These are phyloP conservation scores for Cryptococcus deneoformans DNA, from an alignment of 1,284 basidiomycete species.

Conservation along the genomic window DNA sequence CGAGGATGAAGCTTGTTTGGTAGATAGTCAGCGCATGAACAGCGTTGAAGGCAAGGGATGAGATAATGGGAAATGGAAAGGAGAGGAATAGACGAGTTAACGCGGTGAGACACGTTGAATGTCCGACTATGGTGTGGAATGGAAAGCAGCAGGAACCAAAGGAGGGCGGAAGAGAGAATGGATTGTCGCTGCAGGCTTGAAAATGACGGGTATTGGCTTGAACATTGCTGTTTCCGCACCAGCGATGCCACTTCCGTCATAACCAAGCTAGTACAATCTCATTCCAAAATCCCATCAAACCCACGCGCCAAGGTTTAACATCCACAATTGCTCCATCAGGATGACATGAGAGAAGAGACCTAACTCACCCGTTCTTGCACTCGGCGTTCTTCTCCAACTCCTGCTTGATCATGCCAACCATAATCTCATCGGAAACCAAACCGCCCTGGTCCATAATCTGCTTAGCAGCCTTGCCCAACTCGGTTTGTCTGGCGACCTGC, in stretches of 20 bases:
- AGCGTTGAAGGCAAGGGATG: not conserved
- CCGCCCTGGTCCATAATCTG: slow-evolving; percentile 97
- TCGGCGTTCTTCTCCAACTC: slow-evolving; percentile 90
- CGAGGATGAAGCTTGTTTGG: slow-evolving; percentile 79
- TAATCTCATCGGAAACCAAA: slow-evolving; percentile 92
- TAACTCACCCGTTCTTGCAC: slow-evolving; percentile 87
- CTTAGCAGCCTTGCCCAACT: slow-evolving; percentile 88
- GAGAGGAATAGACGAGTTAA: not conserved
- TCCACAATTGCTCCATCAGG: too few species aligned
- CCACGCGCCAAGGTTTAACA: not conserved
- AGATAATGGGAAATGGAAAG: not conserved
- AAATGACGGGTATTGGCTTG: too few species aligned
- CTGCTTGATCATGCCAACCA: slow-evolving; percentile 96
- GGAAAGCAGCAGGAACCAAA: too few species aligned
- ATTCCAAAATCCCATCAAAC: not conserved
- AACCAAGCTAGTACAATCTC: too few species aligned
- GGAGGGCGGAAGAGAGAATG: too few species aligned
- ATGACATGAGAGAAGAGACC: not conserved
- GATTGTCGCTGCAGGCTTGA: too few species aligned
- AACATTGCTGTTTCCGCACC: too few species aligned
- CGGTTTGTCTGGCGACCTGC: slow-evolving; percentile 84
- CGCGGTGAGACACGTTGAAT: not conserved
- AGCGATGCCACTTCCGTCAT: too few species aligned
- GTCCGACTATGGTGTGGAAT: not conserved
- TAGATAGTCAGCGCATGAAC: not conserved